A percentile compares a stretch with the other conserved stretches of the same genome.
Evolutionary conservation across 768 basidiomycete species (phyloP).

Genomic region (Lepiota brunneoincarnata): DNA sequence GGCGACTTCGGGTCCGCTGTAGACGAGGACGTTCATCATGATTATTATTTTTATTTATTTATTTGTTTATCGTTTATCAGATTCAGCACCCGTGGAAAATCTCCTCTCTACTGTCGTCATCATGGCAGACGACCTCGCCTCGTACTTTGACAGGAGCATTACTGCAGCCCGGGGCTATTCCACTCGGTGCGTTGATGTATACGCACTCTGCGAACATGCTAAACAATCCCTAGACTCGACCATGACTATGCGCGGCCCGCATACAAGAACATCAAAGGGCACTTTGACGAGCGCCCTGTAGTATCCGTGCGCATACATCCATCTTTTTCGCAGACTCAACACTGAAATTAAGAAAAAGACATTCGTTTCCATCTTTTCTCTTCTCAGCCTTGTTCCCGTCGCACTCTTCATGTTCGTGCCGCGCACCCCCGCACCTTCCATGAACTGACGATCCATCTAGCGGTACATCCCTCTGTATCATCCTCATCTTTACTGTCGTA

Average conservation of each 20-base stretch:
- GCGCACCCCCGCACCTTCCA: no score
- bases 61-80: neutral
- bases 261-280: constrained; percentile 3
- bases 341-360: neutral
- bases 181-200: neutral
- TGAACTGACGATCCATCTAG: neutral
- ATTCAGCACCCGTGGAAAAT: neutral
- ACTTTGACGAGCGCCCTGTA: constrained; percentile 8
- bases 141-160: constrained; percentile 4
- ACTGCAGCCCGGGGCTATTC: constrained; percentile 1
- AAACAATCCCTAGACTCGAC: neutral
- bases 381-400: constrained; percentile 6
- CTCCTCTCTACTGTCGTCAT: neutral
- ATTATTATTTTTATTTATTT: neutral
- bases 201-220: neutral
- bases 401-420: constrained; percentile 3
- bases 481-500: neutral
- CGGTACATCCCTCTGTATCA: neutral
- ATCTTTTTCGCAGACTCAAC: neutral
- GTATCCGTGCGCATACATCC: neutral
- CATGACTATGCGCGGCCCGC: constrained; percentile 6
- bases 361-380: constrained; percentile 8
- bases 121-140: neutral
- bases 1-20: constrained; percentile 17
- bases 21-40: constrained; percentile 17